phyloP scores from a whole-genome alignment of 2,329 filamentous ascomycete species.

The Apiospora phragmitis region DNA sequence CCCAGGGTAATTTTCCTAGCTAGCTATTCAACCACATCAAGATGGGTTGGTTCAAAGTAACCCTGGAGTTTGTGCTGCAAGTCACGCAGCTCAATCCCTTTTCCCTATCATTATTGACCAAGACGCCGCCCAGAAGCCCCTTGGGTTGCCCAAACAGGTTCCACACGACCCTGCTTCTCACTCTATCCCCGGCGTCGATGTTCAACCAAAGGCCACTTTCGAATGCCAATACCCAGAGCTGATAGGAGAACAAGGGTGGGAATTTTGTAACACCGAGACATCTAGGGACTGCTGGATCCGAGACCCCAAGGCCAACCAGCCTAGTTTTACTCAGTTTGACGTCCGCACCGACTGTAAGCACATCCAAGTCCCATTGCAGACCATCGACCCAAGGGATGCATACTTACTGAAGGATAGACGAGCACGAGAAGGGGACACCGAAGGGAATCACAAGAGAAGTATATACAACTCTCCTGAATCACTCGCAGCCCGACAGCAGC shows the following conservation, averaged over 20 bases:
- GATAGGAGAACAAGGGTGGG: constrained; percentile 19
- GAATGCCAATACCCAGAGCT: constrained; percentile 20
- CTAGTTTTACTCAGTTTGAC: constrained; percentile 19
- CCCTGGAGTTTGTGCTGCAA: constrained; percentile 18
- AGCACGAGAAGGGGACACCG: constrained; percentile 20
- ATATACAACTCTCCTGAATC: neutral
- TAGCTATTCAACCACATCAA: neutral
- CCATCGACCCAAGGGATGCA: neutral
- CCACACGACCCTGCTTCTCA: neutral
- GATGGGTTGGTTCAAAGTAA: constrained; percentile 19
- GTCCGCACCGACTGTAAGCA: constrained; percentile 19
- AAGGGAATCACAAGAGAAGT: neutral
- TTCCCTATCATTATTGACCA: constrained; percentile 10
- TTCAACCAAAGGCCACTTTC: constrained; percentile 9
- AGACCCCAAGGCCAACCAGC: constrained; percentile 16
- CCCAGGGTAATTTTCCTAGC: neutral
- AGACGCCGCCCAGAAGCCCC: constrained; percentile 16
- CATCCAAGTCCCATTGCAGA: too few relatives aligned
- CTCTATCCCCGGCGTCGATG: constrained; percentile 4
- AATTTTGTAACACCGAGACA: constrained; percentile 20
- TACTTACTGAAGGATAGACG: neutral
- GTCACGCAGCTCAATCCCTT: constrained; percentile 17
- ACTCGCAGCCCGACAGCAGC: too few relatives aligned
- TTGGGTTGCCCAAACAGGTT: constrained; percentile 12
- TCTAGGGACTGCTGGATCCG: constrained; percentile 22